phyloP scores from a whole-genome alignment of 2,329 filamentous ascomycete species.

The Domatiomyces globalis region DNA sequence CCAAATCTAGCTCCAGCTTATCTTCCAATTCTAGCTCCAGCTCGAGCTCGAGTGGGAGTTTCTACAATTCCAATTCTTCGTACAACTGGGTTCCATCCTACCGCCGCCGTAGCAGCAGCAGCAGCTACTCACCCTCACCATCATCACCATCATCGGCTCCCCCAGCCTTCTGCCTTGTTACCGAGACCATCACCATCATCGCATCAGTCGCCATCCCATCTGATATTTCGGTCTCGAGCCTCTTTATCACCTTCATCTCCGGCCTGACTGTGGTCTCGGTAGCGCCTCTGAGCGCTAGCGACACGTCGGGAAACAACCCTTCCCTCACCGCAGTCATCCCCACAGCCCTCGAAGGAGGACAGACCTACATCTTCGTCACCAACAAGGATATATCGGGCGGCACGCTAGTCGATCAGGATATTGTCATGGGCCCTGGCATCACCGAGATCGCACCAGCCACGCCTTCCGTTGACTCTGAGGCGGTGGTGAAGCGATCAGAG shows the following conservation, averaged over 20 bases:
- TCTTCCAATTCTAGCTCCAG: not conserved
- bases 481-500: too few relatives aligned
- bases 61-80: not conserved
- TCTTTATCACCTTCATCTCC: conserved; percentile 16
- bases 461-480: not conserved
- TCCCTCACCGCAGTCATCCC: conserved; percentile 5
- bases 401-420: conserved; percentile 9
- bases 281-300: conserved; percentile 2
- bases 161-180: not conserved
- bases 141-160: conserved; percentile 2
- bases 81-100: not conserved
- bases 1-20: not conserved
- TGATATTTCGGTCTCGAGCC: not conserved
- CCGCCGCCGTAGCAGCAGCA: not conserved
- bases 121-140: not conserved
- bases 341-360: conserved; percentile 11
- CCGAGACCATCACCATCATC: not conserved
- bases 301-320: not conserved
- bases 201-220: not conserved
- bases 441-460: conserved; percentile 9
- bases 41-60: conserved; percentile 1
- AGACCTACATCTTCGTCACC: conserved; percentile 17
- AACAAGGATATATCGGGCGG: conserved; percentile 11
- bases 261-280: conserved; percentile 14
- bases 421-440: conserved; percentile 17